Evolutionary conservation across 2,329 filamentous ascomycete species (phyloP).

Genomic region (Penicillium sp.): DNA sequence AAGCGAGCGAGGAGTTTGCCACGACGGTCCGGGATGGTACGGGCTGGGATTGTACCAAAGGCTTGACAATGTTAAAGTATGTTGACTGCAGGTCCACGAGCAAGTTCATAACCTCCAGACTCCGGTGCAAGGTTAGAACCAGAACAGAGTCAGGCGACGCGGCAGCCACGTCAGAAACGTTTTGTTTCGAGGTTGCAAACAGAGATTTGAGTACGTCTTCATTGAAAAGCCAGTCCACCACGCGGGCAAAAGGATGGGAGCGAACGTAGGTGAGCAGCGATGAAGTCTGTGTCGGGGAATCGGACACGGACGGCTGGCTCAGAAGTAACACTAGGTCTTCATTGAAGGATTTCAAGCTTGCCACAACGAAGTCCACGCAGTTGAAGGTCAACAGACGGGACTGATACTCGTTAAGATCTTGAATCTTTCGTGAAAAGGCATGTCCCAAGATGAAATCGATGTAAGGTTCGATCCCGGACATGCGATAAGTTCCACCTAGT

Average conservation of each 20-base stretch:
- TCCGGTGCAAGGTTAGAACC: conserved; percentile 72
- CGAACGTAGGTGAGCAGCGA: conserved; percentile 76
- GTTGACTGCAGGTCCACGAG: conserved; percentile 86
- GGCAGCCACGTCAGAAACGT: conserved; percentile 67
- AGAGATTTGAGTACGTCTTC: conserved; percentile 78
- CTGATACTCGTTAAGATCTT: conserved; percentile 67
- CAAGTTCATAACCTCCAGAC: conserved; percentile 78
- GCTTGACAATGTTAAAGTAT: conserved; percentile 83
- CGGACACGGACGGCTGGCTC: conserved; percentile 72
- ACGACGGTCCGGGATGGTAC: conserved; percentile 60
- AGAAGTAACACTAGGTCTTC: conserved; percentile 86
- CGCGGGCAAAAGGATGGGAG: conserved; percentile 85
- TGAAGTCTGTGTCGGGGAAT: conserved; percentile 69
- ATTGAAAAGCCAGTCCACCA: conserved; percentile 99
- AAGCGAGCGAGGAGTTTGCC: conserved; percentile 73
- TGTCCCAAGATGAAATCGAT: conserved; percentile 85
- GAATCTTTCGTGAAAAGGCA: conserved; percentile 66
- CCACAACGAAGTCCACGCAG: conserved; percentile 78
- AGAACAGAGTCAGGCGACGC: conserved; percentile 75
- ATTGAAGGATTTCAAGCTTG: conserved; percentile 83
- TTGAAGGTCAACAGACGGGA: conserved; percentile 70
- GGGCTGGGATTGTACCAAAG: conserved; percentile 67
- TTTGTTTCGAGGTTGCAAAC: conserved; percentile 75
- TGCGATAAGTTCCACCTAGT: conserved; percentile 72
- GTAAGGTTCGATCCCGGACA: conserved; percentile 86